Evolutionary conservation across 495 filamentous ascomycete genomes (phyloP).

Genomic region (Penicillium daleae): DNA sequence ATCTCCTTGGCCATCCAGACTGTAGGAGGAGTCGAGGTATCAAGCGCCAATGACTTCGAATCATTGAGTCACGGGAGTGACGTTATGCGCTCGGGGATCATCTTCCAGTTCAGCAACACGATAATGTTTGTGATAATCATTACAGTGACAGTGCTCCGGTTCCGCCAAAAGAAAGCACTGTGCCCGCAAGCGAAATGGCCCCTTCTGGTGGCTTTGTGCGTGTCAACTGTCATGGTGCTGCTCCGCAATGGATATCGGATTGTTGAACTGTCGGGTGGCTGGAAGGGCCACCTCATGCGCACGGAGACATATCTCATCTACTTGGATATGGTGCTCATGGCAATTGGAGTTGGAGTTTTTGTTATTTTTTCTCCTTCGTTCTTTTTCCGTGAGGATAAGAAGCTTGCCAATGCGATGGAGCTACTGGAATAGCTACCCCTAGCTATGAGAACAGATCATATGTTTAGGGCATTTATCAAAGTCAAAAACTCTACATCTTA

Average conservation of each 20-base stretch:
- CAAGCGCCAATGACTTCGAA: conserved; percentile 5
- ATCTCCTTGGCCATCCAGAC: conserved; percentile 17
- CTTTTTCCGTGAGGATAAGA: no score
- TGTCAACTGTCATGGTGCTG: conserved; percentile 11
- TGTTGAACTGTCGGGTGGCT: conserved; percentile 10
- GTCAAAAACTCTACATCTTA: no score
- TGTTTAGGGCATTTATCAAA: no score
- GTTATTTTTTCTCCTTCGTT: conserved; percentile 8
- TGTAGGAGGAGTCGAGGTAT: conserved; percentile 9
- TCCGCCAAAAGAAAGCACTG: no score
- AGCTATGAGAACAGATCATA: no score
- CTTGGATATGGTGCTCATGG: conserved; percentile 14
- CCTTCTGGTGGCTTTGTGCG: conserved; percentile 6
- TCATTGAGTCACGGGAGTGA: neutral
- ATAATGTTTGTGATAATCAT: conserved; percentile 8
- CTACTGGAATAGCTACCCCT: no score
- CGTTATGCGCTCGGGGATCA: conserved; percentile 10
- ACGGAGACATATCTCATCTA: conserved; percentile 14
- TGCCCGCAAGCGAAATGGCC: conserved; percentile 12
- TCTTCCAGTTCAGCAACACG: conserved; percentile 14
- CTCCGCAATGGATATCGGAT: conserved; percentile 14
- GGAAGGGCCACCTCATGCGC: conserved; percentile 10
- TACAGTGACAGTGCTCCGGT: neutral
- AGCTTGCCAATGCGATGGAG: no score
- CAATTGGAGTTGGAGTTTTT: conserved; percentile 3